Percentiles rank a stretch among this genome's conserved stretches.
phyloP scores from a whole-genome alignment of 352 stramenopile genomes.

The Peronospora destructor region DNA sequence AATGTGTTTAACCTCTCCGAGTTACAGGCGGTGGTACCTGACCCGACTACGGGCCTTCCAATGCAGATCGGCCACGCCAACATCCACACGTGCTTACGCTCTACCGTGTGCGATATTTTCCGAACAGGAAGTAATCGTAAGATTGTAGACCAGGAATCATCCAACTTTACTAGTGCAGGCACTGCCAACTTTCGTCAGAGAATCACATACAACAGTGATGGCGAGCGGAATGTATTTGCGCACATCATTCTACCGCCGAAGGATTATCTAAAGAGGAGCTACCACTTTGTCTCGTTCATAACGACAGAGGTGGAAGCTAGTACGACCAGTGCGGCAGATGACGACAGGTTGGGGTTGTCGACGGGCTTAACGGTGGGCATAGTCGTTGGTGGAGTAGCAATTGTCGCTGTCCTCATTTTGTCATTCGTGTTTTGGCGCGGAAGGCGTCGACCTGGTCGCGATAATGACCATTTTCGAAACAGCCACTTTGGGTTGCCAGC shows the following conservation, averaged over 20 bases:
- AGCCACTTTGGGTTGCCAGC: conserved; percentile 44
- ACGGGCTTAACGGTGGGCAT: conserved; percentile 37
- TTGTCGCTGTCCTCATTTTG: conserved; percentile 42
- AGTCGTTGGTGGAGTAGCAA: conserved; percentile 37
- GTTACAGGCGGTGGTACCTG: conserved; percentile 47
- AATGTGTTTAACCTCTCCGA: conserved; percentile 62
- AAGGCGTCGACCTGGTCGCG: conserved; percentile 34
- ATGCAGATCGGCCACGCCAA: conserved; percentile 73
- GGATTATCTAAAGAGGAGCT: conserved; percentile 50
- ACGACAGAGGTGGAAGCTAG: conserved; percentile 36
- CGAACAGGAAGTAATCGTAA: conserved; percentile 53
- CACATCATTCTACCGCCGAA: conserved; percentile 61
- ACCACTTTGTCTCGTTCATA: conserved; percentile 75
- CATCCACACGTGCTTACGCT: conserved; percentile 62
- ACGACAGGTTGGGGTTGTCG: conserved; percentile 27
- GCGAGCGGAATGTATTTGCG: conserved; percentile 70
- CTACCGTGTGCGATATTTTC: conserved; percentile 71
- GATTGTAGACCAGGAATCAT: conserved; percentile 63
- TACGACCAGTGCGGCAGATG: conserved; percentile 11
- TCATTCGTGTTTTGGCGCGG: conserved; percentile 55
- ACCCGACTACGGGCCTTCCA: conserved; percentile 44
- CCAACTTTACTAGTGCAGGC: conserved; percentile 63
- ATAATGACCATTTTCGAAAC: conserved; percentile 47
- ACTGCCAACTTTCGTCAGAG: conserved; percentile 54
- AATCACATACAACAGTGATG: conserved; percentile 36